A percentile compares a stretch with the other conserved stretches of the same genome.
Evolutionary conservation across 2,329 filamentous ascomycete genomes (phyloP).

Genomic region (Chaetomium strumarium): DNA sequence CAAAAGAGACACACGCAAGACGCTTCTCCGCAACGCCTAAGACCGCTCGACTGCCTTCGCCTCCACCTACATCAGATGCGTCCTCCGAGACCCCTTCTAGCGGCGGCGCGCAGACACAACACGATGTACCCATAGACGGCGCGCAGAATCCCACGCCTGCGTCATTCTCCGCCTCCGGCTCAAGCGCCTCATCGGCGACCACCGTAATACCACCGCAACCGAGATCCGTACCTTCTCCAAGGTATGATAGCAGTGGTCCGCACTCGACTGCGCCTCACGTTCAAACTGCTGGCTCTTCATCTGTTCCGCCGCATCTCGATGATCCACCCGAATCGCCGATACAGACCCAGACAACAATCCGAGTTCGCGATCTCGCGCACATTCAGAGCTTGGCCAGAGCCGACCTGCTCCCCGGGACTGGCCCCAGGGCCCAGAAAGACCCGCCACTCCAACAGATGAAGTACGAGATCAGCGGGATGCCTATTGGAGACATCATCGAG

Average conservation of each 20-base stretch:
- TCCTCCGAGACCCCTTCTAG: constrained; percentile 30
- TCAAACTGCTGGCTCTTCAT: constrained; percentile 26
- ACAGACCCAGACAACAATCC: constrained; percentile 54
- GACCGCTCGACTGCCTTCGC: constrained; percentile 47
- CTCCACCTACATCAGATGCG: constrained; percentile 47
- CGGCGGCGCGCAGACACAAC: constrained; percentile 26
- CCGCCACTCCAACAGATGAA: constrained; percentile 51
- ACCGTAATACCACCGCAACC: constrained; percentile 21
- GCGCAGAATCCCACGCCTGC: constrained; percentile 22
- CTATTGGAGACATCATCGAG: constrained; percentile 93
- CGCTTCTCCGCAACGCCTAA: constrained; percentile 33
- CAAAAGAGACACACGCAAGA: constrained; percentile 9
- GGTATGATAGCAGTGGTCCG: constrained; percentile 29
- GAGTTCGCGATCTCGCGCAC: constrained; percentile 82
- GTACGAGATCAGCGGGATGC: constrained; percentile 97
- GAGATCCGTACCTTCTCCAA: constrained; percentile 32
- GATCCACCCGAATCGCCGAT: constrained; percentile 31
- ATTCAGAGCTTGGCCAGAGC: constrained; percentile 83
- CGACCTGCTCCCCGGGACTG: constrained; percentile 57
- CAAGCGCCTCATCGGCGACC: constrained; percentile 23
- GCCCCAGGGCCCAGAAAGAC: constrained; percentile 45
- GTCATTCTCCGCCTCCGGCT: constrained; percentile 31
- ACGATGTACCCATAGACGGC: constrained; percentile 23
- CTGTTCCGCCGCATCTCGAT: constrained; percentile 24
- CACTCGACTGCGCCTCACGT: constrained; percentile 23